A percentile compares a stretch with the other conserved stretches of the same genome.
Conservation (phyloP, 2,329 filamentous ascomycete species). For the Penicillium capsulatum region DNA sequence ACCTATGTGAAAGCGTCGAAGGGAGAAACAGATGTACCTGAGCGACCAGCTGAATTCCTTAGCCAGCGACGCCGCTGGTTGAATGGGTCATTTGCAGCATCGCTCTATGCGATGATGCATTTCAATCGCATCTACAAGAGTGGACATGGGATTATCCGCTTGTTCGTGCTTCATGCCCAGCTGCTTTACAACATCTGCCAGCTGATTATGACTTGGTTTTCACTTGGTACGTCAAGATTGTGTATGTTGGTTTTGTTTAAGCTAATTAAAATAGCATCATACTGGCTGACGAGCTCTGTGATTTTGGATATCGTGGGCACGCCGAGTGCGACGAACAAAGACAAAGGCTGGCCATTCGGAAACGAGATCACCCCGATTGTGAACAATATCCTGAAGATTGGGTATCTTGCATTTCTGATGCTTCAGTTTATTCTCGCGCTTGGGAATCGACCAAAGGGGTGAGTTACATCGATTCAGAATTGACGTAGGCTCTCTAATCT, state of each 20-base stretch:
- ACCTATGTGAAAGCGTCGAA: slow-evolving; percentile 10
- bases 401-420: slow-evolving; percentile 83
- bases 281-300: slow-evolving; percentile 93
- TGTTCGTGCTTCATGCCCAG: slow-evolving; percentile 7
- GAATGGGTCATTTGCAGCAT: slow-evolving; percentile 12
- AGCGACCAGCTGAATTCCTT: slow-evolving; percentile 6
- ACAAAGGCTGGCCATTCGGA: slow-evolving; percentile 82
- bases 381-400: slow-evolving; percentile 82
- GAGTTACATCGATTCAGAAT: not conserved
- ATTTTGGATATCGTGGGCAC: slow-evolving; percentile 93
- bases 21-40: slow-evolving; percentile 9
- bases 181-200: slow-evolving; percentile 9
- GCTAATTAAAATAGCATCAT: slow-evolving; percentile 58
- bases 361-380: slow-evolving; percentile 77
- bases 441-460: slow-evolving; percentile 87
- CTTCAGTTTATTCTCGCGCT: slow-evolving; percentile 92
- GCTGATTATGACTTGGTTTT: slow-evolving; percentile 9
- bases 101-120: slow-evolving; percentile 9
- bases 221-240: slow-evolving; percentile 6
- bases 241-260: not conserved
- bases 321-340: slow-evolving; percentile 51
- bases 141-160: slow-evolving; percentile 6
- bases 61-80: slow-evolving; percentile 8
- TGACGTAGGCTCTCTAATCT: not conserved
- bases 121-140: slow-evolving; percentile 9